These are phyloP conservation scores for Plasmodiophora brassicae DNA, from an alignment of 208 protist genomes.

Conservation along the genomic window DNA sequence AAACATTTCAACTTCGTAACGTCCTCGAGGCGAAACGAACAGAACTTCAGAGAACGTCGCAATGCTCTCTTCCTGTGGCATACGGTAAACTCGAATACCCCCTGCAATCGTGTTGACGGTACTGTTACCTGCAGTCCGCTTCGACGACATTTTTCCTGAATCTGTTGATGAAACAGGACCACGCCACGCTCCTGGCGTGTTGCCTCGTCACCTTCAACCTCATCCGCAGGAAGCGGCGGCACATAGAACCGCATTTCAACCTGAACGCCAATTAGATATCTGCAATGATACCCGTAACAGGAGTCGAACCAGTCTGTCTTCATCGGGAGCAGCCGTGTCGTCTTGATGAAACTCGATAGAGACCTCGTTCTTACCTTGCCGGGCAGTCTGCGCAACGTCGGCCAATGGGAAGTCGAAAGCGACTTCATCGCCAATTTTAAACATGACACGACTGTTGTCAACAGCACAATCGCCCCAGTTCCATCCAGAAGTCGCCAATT, in stretches of 20 bases:
- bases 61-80: conserved; percentile 48
- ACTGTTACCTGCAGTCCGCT: conserved; percentile 22
- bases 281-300: neutral
- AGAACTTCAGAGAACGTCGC: conserved; percentile 47
- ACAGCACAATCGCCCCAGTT: conserved; percentile 55
- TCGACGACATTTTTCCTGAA: conserved; percentile 23
- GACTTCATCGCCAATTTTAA: conserved; percentile 38
- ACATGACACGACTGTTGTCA: conserved; percentile 42
- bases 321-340: conserved; percentile 48
- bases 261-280: neutral
- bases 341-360: conserved; percentile 52
- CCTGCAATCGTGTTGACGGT: conserved; percentile 39
- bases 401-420: conserved; percentile 56
- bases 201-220: neutral
- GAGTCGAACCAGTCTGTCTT: conserved; percentile 44
- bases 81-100: conserved; percentile 7
- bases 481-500: conserved; percentile 50
- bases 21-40: conserved; percentile 54
- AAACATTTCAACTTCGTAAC: conserved; percentile 62
- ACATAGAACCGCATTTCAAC: conserved; percentile 51
- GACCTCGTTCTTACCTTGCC: conserved; percentile 52
- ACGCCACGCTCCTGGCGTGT: neutral
- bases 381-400: conserved; percentile 46
- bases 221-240: conserved; percentile 31
- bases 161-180: conserved; percentile 12